Conservation (phyloP, 1,139 yeast species). For the Lodderomyces elongisporus region DNA sequence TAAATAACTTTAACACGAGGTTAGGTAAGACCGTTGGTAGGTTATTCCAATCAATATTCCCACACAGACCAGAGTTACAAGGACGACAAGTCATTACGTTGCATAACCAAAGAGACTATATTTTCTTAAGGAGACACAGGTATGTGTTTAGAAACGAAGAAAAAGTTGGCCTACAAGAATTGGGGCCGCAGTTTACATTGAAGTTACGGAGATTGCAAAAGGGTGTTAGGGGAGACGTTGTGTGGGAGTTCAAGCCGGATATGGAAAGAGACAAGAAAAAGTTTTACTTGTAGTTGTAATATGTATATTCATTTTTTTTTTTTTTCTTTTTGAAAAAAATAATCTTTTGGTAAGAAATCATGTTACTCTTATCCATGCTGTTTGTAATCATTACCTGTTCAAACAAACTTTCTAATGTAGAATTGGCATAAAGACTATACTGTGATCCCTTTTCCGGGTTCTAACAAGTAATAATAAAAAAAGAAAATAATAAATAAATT, state of each 20-base stretch:
- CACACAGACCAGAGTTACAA: slow-evolving; percentile 86
- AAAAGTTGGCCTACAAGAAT: slow-evolving; percentile 88
- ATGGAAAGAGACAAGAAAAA: slow-evolving; percentile 96
- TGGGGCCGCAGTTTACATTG: slow-evolving; percentile 94
- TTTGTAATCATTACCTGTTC: too few species aligned
- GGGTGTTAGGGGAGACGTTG: slow-evolving; percentile 87
- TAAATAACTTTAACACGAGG: slow-evolving; percentile 88
- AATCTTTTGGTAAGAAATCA: too few species aligned
- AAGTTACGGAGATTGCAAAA: slow-evolving; percentile 82
- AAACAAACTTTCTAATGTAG: too few species aligned
- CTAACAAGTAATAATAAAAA: too few species aligned
- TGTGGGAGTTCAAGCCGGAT: slow-evolving; percentile 94
- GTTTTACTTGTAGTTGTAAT: slow-evolving; percentile 77
- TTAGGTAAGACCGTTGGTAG: slow-evolving; percentile 91
- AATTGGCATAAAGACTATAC: too few species aligned
- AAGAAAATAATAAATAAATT: too few species aligned
- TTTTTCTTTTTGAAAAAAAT: too few species aligned
- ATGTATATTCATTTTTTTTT: too few species aligned
- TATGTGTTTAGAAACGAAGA: slow-evolving; percentile 86
- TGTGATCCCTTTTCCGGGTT: too few species aligned
- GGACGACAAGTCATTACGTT: slow-evolving; percentile 94
- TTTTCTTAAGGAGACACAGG: slow-evolving; percentile 92
- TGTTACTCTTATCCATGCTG: too few species aligned
- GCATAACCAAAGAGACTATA: slow-evolving; percentile 93
- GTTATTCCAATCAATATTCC: slow-evolving; percentile 85